These are phyloP conservation scores for Cyberlindnera xishuangbannaensis DNA, from an alignment of 805 yeast species.

Conservation along the genomic window DNA sequence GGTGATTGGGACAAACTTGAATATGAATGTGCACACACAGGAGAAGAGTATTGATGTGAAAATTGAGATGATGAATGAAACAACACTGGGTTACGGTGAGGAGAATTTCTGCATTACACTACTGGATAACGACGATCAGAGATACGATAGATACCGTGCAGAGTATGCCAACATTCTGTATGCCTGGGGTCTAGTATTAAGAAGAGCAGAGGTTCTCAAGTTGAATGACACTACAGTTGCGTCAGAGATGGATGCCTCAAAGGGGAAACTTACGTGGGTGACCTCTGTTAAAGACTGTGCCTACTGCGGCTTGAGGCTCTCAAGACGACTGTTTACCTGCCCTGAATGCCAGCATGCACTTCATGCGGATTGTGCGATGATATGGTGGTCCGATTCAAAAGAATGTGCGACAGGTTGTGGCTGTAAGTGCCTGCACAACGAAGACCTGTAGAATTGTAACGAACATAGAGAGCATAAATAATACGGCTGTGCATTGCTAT, in stretches of 20 bases:
- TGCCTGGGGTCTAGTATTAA: slow-evolving; percentile 80
- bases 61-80: slow-evolving; percentile 40
- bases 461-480: neutral
- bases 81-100: slow-evolving; percentile 31
- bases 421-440: slow-evolving; percentile 44
- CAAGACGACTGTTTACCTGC: slow-evolving; percentile 61
- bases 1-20: slow-evolving; percentile 10
- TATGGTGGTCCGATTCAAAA: slow-evolving; percentile 61
- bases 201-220: slow-evolving; percentile 72
- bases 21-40: too few species aligned
- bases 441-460: neutral
- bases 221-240: slow-evolving; percentile 39
- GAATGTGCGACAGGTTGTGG: slow-evolving; percentile 89
- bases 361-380: slow-evolving; percentile 72
- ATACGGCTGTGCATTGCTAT: too few species aligned
- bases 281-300: slow-evolving; percentile 44
- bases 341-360: slow-evolving; percentile 70
- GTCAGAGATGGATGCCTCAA: slow-evolving; percentile 30
- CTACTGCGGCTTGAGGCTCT: slow-evolving; percentile 57
- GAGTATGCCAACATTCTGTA: slow-evolving; percentile 75
- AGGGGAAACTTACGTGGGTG: slow-evolving; percentile 26
- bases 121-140: slow-evolving; percentile 24
- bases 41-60: slow-evolving; percentile 30
- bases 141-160: slow-evolving; percentile 41
- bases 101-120: slow-evolving; percentile 30